A percentile compares a stretch with the other conserved stretches of the same genome.
Evolutionary conservation across 192 early-diverging fungal genomes (phyloP).

Genomic region (Linnemannia schmuckeri): DNA sequence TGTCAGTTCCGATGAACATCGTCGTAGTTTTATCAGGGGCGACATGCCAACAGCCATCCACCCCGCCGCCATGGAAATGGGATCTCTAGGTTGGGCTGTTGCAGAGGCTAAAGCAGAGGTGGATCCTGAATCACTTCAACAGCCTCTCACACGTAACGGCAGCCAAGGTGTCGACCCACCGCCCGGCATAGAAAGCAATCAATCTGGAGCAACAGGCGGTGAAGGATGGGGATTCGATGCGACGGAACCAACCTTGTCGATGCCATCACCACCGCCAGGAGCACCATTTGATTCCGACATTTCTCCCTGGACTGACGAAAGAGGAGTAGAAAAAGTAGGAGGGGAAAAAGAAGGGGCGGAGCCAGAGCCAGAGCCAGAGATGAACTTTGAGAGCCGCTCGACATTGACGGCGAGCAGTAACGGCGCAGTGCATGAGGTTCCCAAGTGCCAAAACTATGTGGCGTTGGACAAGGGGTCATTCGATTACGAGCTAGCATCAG

Average conservation of each 20-base stretch:
- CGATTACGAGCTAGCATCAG: constrained; percentile 1
- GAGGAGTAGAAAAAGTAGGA: background rate
- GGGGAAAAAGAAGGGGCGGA: too few relatives aligned
- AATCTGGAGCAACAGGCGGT: background rate
- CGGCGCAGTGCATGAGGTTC: background rate
- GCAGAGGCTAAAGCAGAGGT: background rate
- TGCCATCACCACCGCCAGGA: background rate
- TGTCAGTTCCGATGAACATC: background rate
- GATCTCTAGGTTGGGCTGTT: background rate
- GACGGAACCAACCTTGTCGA: background rate
- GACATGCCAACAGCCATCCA: constrained; percentile 9
- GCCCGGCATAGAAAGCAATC: background rate
- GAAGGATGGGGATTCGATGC: background rate
- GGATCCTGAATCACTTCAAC: too few relatives aligned
- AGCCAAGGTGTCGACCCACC: background rate
- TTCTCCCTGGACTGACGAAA: background rate
- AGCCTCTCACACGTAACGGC: background rate
- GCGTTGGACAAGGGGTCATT: background rate
- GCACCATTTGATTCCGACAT: background rate
- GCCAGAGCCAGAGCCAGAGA: background rate
- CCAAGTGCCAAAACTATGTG: background rate
- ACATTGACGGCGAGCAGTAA: background rate
- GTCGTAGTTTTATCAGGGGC: background rate
- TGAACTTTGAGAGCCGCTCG: background rate
- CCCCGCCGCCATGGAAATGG: background rate